Conservation (phyloP, 2,329 filamentous ascomycete species). For the Paecilomyces fulvus region DNA sequence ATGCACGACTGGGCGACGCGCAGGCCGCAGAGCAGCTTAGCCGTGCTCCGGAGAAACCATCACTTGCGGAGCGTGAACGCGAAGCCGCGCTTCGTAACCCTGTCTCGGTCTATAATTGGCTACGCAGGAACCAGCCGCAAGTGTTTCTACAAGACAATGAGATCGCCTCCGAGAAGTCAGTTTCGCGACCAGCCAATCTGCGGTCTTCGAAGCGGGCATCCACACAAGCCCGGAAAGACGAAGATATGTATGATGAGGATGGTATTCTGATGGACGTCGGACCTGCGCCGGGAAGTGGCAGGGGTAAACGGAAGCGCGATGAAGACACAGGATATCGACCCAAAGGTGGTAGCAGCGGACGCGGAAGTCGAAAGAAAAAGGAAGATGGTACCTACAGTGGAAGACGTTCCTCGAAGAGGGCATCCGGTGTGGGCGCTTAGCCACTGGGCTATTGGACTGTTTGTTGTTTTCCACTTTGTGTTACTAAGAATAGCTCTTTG, state of each 20-base stretch:
- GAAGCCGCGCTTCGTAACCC: conserved; percentile 63
- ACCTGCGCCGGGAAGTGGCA: conserved; percentile 21
- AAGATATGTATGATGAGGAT: conserved; percentile 37
- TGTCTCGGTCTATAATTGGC: conserved; percentile 91
- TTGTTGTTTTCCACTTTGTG: neutral
- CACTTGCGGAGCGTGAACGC: conserved; percentile 45
- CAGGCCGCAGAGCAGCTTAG: conserved; percentile 47
- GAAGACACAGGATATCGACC: conserved; percentile 40
- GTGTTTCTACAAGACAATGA: conserved; percentile 75
- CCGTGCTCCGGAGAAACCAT: conserved; percentile 25
- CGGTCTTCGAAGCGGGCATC: conserved; percentile 35
- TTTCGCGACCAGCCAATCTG: conserved; percentile 29
- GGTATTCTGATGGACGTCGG: conserved; percentile 29
- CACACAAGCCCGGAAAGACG: conserved; percentile 29
- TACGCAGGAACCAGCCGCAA: conserved; percentile 74
- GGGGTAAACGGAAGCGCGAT: conserved; percentile 40
- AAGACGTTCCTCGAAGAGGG: conserved; percentile 24
- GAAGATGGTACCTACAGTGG: conserved; percentile 26
- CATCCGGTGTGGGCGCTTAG: conserved; percentile 17
- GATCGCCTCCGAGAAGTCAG: conserved; percentile 33
- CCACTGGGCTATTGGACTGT: neutral
- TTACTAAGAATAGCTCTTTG: neutral
- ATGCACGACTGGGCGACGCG: conserved; percentile 31
- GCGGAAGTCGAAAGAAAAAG: conserved; percentile 31
- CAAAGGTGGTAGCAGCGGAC: conserved; percentile 36